A percentile compares a stretch with the other conserved stretches of the same genome.
These are phyloP conservation scores for Cenchrus americanus DNA, from an alignment of 176 grass and related monocot species.

Conservation along the genomic window DNA sequence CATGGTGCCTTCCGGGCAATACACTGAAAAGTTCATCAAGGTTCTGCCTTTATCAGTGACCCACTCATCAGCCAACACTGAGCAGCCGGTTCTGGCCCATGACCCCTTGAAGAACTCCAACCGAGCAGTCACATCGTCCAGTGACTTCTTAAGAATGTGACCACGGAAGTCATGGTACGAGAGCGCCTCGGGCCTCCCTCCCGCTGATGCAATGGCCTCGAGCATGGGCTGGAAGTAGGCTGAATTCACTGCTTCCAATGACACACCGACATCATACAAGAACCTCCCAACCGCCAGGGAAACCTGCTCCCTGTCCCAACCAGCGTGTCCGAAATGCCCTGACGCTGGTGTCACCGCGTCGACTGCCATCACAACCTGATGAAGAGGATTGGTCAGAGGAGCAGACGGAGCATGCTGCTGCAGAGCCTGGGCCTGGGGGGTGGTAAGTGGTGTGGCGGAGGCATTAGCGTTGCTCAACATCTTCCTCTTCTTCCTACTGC, in stretches of 20 bases:
- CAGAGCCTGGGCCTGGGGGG: background rate
- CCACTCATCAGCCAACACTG: constrained; percentile 82
- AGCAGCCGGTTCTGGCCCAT: constrained; percentile 80
- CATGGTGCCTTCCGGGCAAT: constrained; percentile 85
- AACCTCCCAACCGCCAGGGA: constrained; percentile 73
- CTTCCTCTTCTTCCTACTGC: constrained; percentile 53
- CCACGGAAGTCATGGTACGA: constrained; percentile 80
- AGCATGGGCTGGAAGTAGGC: constrained; percentile 83
- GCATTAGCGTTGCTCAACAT: constrained; percentile 16
- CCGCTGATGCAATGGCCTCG: constrained; percentile 58
- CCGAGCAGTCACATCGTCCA: constrained; percentile 64
- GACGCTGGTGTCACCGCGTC: constrained; percentile 15
- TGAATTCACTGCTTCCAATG: constrained; percentile 78
- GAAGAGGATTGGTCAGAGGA: constrained; percentile 33
- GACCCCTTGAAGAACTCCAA: constrained; percentile 57
- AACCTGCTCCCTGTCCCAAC: constrained; percentile 63
- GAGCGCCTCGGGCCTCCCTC: constrained; percentile 50
- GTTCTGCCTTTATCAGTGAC: constrained; percentile 62
- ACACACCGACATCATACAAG: constrained; percentile 68
- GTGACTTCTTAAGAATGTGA: constrained; percentile 65
- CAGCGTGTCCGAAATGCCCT: background rate
- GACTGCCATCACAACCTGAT: constrained; percentile 29
- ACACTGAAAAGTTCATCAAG: constrained; percentile 81
- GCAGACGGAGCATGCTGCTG: constrained; percentile 16
- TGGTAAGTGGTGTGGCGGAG: background rate